Percentiles rank a stretch among this genome's conserved stretches.
Conservation (phyloP, 116 monocot genomes). For the Dioscorea cayenensis region DNA sequence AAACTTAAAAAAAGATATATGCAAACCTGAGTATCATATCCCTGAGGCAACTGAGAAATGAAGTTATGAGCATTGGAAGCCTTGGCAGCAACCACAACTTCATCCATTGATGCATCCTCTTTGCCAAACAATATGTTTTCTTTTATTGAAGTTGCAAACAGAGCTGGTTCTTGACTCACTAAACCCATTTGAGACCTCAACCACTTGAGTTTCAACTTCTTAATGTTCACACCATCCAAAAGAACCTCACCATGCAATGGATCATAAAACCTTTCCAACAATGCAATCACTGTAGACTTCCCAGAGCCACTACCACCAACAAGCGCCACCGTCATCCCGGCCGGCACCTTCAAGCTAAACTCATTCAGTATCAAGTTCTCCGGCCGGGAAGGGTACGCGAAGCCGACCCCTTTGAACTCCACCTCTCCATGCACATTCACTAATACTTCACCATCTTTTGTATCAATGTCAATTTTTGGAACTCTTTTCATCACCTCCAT, state of each 20-base stretch:
- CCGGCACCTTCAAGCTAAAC: conserved; percentile 36
- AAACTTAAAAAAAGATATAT: too few species aligned
- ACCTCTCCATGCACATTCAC: conserved; percentile 23
- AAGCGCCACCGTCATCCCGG: conserved; percentile 42
- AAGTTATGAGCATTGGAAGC: too few species aligned
- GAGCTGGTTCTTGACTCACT: too few species aligned
- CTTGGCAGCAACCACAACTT: too few species aligned
- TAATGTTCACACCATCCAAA: conserved; percentile 48
- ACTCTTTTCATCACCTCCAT: conserved; percentile 28
- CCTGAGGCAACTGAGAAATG: too few species aligned
- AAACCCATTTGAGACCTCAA: too few species aligned
- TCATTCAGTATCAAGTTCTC: conserved; percentile 19
- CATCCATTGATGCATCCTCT: too few species aligned
- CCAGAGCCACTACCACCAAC: conserved; percentile 58
- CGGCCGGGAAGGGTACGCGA: conserved; percentile 47
- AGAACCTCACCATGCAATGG: conserved; percentile 25
- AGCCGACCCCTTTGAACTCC: conserved; percentile 43
- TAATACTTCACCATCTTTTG: conserved; percentile 27
- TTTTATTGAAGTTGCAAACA: too few species aligned
- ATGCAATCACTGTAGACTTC: conserved; percentile 46
- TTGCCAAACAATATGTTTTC: too few species aligned
- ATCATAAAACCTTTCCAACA: conserved; percentile 59
- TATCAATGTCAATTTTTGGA: conserved; percentile 48
- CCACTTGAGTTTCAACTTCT: neutral
- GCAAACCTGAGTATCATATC: too few species aligned